Percentiles rank a stretch among this genome's conserved stretches.
Conservation (phyloP, 2,329 filamentous ascomycete genomes). For the Penicillium sp. region DNA sequence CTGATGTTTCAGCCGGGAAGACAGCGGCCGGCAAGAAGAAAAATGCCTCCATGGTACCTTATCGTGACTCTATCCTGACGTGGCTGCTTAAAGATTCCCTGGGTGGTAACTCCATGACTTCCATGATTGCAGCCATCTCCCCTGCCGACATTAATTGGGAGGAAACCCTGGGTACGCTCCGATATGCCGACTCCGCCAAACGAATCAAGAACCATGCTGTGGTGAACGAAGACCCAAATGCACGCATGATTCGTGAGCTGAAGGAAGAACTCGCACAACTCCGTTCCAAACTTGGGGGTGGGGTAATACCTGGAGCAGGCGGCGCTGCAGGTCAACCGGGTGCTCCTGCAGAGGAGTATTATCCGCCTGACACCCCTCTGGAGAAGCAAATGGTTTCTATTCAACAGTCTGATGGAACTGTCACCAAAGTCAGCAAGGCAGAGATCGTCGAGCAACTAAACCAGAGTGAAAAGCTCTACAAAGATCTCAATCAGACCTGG, state of each 20-base stretch:
- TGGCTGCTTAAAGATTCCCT: slow-evolving; percentile 97
- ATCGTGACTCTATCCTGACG: slow-evolving; percentile 93
- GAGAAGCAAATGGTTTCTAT: slow-evolving; percentile 98
- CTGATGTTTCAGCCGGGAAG: slow-evolving; percentile 76
- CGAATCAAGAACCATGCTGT: slow-evolving; percentile 99
- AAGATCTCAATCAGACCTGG: slow-evolving; percentile 97
- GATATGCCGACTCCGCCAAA: slow-evolving; percentile 97
- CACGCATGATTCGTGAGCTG: slow-evolving; percentile 95
- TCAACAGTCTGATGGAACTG: slow-evolving; percentile 75
- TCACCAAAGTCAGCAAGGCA: slow-evolving; percentile 96
- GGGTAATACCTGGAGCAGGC: slow-evolving; percentile 44
- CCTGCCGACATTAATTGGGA: slow-evolving; percentile 99
- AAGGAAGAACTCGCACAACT: slow-evolving; percentile 91
- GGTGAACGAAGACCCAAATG: slow-evolving; percentile 98
- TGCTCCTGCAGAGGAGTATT: slow-evolving; percentile 72
- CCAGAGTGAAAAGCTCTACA: slow-evolving; percentile 94
- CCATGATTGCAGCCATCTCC: slow-evolving; percentile 99
- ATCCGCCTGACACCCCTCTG: slow-evolving; percentile 85
- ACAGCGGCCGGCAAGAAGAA: slow-evolving; percentile 72
- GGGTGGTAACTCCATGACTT: slow-evolving; percentile 98
- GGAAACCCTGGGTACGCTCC: slow-evolving; percentile 90
- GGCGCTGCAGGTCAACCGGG: slow-evolving; percentile 46
- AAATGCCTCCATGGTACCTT: slow-evolving; percentile 77
- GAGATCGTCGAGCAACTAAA: slow-evolving; percentile 96
- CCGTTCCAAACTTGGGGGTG: slow-evolving; percentile 77